Evolutionary conservation across 805 yeast genomes (phyloP).

Genomic region (Candida ulmi): DNA sequence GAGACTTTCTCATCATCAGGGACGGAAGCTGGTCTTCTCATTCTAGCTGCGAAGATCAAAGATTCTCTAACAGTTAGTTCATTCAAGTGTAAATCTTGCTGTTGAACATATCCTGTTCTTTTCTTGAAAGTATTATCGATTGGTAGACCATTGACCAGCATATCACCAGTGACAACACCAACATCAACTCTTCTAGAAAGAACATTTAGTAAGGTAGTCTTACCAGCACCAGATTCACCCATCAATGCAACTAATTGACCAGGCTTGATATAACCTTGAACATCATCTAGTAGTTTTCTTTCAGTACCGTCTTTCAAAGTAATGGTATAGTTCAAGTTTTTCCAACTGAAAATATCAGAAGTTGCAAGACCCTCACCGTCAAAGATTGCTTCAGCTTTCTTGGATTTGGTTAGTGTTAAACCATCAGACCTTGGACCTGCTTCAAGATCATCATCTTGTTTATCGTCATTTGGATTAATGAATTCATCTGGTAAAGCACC

Average conservation of each 20-base stretch:
- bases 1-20: slow-evolving; percentile 36
- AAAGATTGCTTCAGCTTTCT: slow-evolving; percentile 10
- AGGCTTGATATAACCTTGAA: slow-evolving; percentile 65
- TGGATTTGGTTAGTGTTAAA: slow-evolving; percentile 1
- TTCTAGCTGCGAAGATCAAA: slow-evolving; percentile 42
- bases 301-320: slow-evolving; percentile 20
- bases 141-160: slow-evolving; percentile 49
- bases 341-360: slow-evolving; percentile 23
- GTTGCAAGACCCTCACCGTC: slow-evolving; percentile 17
- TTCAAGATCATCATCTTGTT: background rate
- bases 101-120: slow-evolving; percentile 55
- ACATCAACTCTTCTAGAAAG: slow-evolving; percentile 45
- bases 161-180: slow-evolving; percentile 54
- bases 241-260: slow-evolving; percentile 53
- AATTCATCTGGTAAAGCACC: slow-evolving; percentile 15
- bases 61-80: slow-evolving; percentile 33
- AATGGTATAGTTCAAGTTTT: slow-evolving; percentile 22
- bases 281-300: slow-evolving; percentile 43
- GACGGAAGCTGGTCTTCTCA: slow-evolving; percentile 43
- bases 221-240: slow-evolving; percentile 66
- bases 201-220: slow-evolving; percentile 49
- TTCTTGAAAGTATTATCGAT: slow-evolving; percentile 47
- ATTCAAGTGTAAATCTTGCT: slow-evolving; percentile 50
- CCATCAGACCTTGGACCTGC: slow-evolving; percentile 1
- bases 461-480: background rate